Base-by-base conservation (phyloP, 2,329 filamentous ascomycete species). In the Talaromyces atroroseus region DNA sequence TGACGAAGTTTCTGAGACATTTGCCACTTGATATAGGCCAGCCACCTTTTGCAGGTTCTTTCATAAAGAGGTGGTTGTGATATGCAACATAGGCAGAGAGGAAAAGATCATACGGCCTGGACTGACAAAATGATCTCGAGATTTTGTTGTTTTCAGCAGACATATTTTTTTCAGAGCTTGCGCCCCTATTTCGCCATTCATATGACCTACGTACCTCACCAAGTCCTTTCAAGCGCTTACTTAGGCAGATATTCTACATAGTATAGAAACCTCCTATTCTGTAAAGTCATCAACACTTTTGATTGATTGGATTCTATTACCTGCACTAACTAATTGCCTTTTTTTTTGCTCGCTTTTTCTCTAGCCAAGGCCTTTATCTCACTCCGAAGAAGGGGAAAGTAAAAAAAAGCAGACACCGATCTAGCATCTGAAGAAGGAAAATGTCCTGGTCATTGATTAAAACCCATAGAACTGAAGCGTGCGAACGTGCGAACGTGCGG, bases 351-450 rank as follows among this genome's bases (percentile, higher is more conserved):
- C 14, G 36, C 12, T n/a, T 40, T n/a, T 40, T 40, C 6, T 20
- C 36, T 40, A 40, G 36, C n/a, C 36, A 18, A 18, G n/a, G 16
- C 36, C 36, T 18, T 40, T 40, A 40, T 40, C 36, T 20, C 36
- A 18, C 12, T 16, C 12, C 32, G 24, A 47, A 47, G 21, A 47
- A 53, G 45, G 44, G 23, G 24, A 46, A 34, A 46, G 18, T 23
- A 29, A 40, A 36, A 52, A n/a, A 40, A 23, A 32, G 20, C 8
- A 24, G 45, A 29, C 23, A 20, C 36, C 44, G 11, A 34, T 26
- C 32, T 60, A 44, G 62, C 42, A 59, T 54, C 40, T 21, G 23
- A 18, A 21, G 10, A 21, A 44, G 20, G 18, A 44, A 44, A 11
- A 44, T 8, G 12, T 21, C n/a, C 21, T 20, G 18, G 40, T 44